Base-by-base conservation (phyloP, 2,329 filamentous ascomycete species). In the Cryphonectria carpinicola region DNA sequence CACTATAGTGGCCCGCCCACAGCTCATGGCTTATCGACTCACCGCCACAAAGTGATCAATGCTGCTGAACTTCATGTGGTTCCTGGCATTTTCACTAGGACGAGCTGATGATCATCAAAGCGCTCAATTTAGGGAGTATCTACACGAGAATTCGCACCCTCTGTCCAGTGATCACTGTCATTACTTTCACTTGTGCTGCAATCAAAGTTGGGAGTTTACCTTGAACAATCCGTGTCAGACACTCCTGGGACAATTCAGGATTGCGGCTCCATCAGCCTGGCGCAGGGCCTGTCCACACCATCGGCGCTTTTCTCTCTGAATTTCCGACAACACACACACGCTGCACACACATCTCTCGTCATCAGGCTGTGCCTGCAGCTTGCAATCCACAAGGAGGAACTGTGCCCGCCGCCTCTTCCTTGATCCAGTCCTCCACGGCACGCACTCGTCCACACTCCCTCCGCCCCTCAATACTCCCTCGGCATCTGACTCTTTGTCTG, bases 231-330 rank as follows among this genome's bases (percentile, higher is more conserved):
- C 54, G 28, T 32, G 54, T 58, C 25, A 32, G 28, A 32, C 25
- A 28, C 28, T 14, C 46, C 46, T 49, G 46, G 54, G 25, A 58
- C 14, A 17, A 22, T 35, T 58, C 54, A 58, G 32, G 28, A 35
- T 58, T 58, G 54, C 25, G 54, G 54, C 54, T 58, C 28, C 54
- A 61, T 66, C 19, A 37, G 32, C 43, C n/a, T 11, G 17, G 14
- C 65, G n/a, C 14, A 58, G 54, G 54, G 28, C 54, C 54, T 32
- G 25, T 58, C 25, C 35, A 60, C 67, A 46, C 46, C 52, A 56
- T 69, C 67, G 67, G 67, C 17, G 67, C 67, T 69, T 65, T 6
- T 17, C 6, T 8, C 17, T 46, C 61, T 22, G 43, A 69, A 58
- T 37, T 28, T 64, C 67, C 67, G 67, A 68, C 67, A 49, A 49